Percentiles rank a stretch among this genome's conserved stretches.
phyloP scores from a whole-genome alignment of 305 asterid genomes.

The Fraxinus latifolia region DNA sequence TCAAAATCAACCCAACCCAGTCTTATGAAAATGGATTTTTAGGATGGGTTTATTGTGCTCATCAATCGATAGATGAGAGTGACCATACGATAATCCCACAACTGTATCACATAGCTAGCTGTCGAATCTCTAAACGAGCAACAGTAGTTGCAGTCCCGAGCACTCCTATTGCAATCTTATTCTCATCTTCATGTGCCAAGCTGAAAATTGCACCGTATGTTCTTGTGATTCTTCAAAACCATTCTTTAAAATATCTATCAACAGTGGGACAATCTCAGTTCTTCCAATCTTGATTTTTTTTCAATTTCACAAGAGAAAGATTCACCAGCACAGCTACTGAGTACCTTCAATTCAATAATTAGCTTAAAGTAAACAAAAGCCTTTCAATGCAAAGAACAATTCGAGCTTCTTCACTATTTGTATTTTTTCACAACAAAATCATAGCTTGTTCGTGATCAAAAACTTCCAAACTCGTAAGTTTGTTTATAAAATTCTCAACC shows the following conservation, averaged over 20 bases:
- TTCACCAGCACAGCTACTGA: slow-evolving; percentile 66
- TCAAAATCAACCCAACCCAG: neutral
- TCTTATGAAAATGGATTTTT: neutral
- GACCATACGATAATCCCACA: neutral
- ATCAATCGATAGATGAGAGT: neutral
- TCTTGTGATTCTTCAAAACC: slow-evolving; percentile 77
- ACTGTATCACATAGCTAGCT: slow-evolving; percentile 28
- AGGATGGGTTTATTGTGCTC: neutral
- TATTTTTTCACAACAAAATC: slow-evolving; percentile 53
- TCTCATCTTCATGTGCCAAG: slow-evolving; percentile 45
- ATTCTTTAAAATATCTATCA: slow-evolving; percentile 55
- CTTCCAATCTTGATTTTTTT: slow-evolving; percentile 65
- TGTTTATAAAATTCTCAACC: slow-evolving; percentile 38
- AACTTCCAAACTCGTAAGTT: slow-evolving; percentile 46
- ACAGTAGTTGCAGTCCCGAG: slow-evolving; percentile 68
- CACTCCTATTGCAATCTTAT: slow-evolving; percentile 75
- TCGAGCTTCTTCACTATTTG: slow-evolving; percentile 52
- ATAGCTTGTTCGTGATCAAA: slow-evolving; percentile 70
- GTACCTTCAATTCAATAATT: slow-evolving; percentile 51
- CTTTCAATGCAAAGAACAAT: slow-evolving; percentile 50
- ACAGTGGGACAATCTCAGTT: slow-evolving; percentile 54
- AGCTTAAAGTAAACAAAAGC: slow-evolving; percentile 53
- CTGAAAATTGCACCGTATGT: slow-evolving; percentile 69
- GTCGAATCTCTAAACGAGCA: slow-evolving; percentile 62
- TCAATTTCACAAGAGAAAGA: slow-evolving; percentile 58